Evolutionary conservation across 2,329 filamentous ascomycete species (phyloP), one percentile per base, ranked within the genome.

Genomic region (Talaromyces rugulosus): DNA sequence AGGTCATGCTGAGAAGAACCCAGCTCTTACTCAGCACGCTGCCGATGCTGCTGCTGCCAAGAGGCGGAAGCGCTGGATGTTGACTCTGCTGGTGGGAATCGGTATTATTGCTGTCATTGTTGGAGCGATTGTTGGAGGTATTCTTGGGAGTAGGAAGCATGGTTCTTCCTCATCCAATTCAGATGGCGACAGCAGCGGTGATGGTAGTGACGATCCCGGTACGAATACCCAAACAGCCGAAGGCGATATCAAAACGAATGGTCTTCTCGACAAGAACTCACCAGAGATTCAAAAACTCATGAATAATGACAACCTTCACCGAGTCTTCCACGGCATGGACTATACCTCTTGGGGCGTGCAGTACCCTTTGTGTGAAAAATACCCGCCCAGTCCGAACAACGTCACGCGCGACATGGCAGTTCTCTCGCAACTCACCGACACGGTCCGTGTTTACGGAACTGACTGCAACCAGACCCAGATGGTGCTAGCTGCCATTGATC

Each of bases 381-480:
- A 88, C 67, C 90, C 91, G 0, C 90, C 94, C 0, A 93, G 89
- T 36, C 94, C 97, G 73, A 96, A 98, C 79, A 97, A 98, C 73
- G 83, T 98, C 66, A 98, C 95, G 0, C 87, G 91, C 59, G 94
- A 98, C 73, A 81, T 97, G 62, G 94, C 95, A 1, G 88, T 97
- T 9, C 86, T 98, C 58, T 92, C 90, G 12, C 92, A 96, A 74
- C 82, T 98, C 51, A 96, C 92, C 63, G 93, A 96, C 73, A 88
- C 87, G 3, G 85, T 98, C 55, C 89, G 94, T 7, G 82, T 97
- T 0, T 98, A 98, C 74, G 94, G 94, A 56, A 98, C 92, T 12
- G 94, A 98, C 78, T 98, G 94, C 83, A 97, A 97, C 76, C 94
- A 98, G 77, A 98, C 94, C 0, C 86, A 96, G 75, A 95, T 98